These are phyloP conservation scores for Phaeoacremonium minimum DNA, from an alignment of 2,329 filamentous ascomycete genomes.

Conservation along the genomic window DNA sequence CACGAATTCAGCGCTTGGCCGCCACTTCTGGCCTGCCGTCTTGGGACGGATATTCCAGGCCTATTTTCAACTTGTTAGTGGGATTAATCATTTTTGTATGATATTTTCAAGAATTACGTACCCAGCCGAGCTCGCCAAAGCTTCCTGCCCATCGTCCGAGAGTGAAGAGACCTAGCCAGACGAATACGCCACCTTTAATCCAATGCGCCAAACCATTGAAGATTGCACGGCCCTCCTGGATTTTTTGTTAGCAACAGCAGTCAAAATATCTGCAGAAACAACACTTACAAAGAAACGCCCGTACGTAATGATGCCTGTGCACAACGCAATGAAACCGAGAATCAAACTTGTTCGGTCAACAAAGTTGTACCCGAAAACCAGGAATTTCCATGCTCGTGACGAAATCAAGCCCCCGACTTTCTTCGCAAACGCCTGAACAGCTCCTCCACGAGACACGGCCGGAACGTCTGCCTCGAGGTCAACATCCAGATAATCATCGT, in stretches of 20 bases:
- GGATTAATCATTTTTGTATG: no score
- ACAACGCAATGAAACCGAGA: constrained; percentile 69
- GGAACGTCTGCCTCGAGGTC: constrained; percentile 34
- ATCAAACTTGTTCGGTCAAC: constrained; percentile 75
- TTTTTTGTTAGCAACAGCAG: constrained; percentile 9
- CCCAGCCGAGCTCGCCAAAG: constrained; percentile 87
- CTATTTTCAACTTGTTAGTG: constrained; percentile 23
- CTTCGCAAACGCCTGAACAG: constrained; percentile 47
- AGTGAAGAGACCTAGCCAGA: constrained; percentile 85
- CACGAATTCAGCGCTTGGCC: constrained; percentile 79
- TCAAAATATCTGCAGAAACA: constrained; percentile 4
- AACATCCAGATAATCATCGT: constrained; percentile 40
- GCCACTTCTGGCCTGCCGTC: constrained; percentile 53
- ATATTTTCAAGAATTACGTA: constrained; percentile 26
- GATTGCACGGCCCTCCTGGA: constrained; percentile 63
- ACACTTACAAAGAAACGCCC: constrained; percentile 77
- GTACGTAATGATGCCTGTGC: constrained; percentile 71
- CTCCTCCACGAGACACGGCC: constrained; percentile 35
- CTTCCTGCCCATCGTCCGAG: constrained; percentile 86
- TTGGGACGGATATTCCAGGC: constrained; percentile 84
- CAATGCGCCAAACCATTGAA: constrained; percentile 90
- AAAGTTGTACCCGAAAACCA: constrained; percentile 59
- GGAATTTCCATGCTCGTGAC: constrained; percentile 48
- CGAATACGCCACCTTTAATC: constrained; percentile 92
- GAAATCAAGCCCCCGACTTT: constrained; percentile 53